Evolutionary conservation across 1,284 basidiomycete genomes (phyloP).

Genomic region (Termitomyces sp.): DNA sequence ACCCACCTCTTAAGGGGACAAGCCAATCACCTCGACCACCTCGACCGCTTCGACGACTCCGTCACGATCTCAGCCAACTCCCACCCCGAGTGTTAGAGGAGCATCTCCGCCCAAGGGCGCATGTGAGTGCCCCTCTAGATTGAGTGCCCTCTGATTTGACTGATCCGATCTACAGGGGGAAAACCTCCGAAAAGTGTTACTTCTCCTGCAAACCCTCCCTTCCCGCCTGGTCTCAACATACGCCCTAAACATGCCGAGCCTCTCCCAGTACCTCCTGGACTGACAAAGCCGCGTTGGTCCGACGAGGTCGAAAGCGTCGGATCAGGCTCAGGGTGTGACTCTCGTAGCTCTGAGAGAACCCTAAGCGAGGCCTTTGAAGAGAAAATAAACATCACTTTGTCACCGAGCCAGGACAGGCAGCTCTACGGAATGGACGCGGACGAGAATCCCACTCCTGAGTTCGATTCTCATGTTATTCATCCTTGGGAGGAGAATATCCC

Average conservation of each 20-base stretch:
- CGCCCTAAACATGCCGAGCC: conserved; percentile 4
- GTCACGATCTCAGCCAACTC: neutral
- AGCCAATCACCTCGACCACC: conserved; percentile 18
- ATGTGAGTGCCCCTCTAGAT: conserved; percentile 5
- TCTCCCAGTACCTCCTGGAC: conserved; percentile 11
- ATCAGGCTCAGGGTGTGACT: conserved; percentile 6
- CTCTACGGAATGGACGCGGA: conserved; percentile 15
- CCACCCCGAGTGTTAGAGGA: neutral
- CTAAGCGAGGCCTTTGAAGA: conserved; percentile 12
- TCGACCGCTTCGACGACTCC: conserved; percentile 10
- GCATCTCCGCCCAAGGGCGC: conserved; percentile 13
- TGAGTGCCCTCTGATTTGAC: neutral
- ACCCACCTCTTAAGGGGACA: conserved; percentile 11
- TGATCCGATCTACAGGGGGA: conserved; percentile 3
- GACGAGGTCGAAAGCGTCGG: conserved; percentile 6
- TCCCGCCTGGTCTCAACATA: conserved; percentile 15
- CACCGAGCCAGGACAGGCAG: conserved; percentile 18
- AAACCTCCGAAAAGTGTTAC: neutral
- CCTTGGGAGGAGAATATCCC: conserved; percentile 22
- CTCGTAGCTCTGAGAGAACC: conserved; percentile 7
- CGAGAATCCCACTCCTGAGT: conserved; percentile 2
- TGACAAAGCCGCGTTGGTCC: conserved; percentile 9
- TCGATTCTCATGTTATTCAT: conserved; percentile 14
- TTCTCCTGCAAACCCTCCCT: neutral
- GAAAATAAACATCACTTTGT: conserved; percentile 15